Conservation (phyloP, 2,329 filamentous ascomycete species). For the Phialocephala sp. region DNA sequence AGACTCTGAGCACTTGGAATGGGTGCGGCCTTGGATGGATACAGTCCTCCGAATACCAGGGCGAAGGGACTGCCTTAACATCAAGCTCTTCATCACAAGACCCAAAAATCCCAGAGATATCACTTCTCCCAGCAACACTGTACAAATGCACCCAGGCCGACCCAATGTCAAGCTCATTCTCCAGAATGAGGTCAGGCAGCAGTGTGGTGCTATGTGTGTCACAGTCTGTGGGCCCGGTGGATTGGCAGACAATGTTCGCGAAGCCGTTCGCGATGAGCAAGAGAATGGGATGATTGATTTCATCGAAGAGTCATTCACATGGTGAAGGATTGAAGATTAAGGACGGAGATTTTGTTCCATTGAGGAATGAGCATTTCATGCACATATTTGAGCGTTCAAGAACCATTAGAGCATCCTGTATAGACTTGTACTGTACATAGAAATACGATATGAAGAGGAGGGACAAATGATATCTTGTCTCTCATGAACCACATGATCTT, state of each 20-base stretch:
- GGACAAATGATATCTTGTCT: background rate
- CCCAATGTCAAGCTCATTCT: conserved; percentile 84
- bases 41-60: conserved; percentile 77
- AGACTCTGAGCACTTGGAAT: conserved; percentile 86
- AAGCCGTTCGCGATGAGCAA: conserved; percentile 68
- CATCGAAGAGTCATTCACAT: conserved; percentile 76
- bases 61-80: conserved; percentile 80
- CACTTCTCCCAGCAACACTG: conserved; percentile 74
- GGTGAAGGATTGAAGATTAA: conserved; percentile 32
- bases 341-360: background rate
- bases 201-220: conserved; percentile 88
- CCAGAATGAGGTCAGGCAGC: conserved; percentile 78
- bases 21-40: conserved; percentile 88
- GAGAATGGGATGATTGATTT: conserved; percentile 71
- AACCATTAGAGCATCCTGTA: conserved; percentile 7
- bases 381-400: conserved; percentile 16
- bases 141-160: conserved; percentile 90
- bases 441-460: background rate
- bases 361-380: conserved; percentile 17
- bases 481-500: background rate
- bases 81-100: conserved; percentile 89
- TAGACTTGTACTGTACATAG: conserved; percentile 11
- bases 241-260: conserved; percentile 76
- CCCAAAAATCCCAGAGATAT: conserved; percentile 82
- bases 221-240: conserved; percentile 79